Conservation (phyloP, 306 rosid species). For the Oxytropis ochrocephala region DNA sequence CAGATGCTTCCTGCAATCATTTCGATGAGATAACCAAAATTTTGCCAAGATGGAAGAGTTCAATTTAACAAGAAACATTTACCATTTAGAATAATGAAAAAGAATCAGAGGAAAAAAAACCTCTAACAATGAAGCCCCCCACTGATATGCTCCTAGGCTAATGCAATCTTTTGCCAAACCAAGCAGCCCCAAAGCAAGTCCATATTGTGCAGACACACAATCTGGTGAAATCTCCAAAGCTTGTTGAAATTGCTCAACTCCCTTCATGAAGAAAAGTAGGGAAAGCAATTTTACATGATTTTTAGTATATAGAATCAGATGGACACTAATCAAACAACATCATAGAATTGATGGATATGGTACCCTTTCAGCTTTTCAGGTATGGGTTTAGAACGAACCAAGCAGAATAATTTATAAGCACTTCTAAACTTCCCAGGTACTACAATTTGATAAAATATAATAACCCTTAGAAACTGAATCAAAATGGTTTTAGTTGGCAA, state of each 20-base stretch:
- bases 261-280: constrained; percentile 47
- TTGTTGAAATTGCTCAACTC: constrained; percentile 74
- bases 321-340: constrained; percentile 4
- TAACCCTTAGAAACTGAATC: neutral
- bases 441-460: neutral
- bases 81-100: neutral
- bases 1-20: constrained; percentile 74
- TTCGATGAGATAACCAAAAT: constrained; percentile 12
- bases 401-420: neutral
- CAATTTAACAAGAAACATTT: neutral
- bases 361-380: neutral
- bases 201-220: constrained; percentile 70
- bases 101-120: constrained; percentile 33
- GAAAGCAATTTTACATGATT: neutral
- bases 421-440: neutral
- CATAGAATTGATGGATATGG: neutral
- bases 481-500: neutral
- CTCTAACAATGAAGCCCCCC: constrained; percentile 80
- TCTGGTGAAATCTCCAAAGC: constrained; percentile 65
- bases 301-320: constrained; percentile 3
- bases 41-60: constrained; percentile 12
- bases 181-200: constrained; percentile 84
- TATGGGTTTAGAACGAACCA: neutral
- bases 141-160: constrained; percentile 65
- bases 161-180: constrained; percentile 71